phyloP scores from a whole-genome alignment of 306 rosid genomes.

The Citrullus mucosospermus region DNA sequence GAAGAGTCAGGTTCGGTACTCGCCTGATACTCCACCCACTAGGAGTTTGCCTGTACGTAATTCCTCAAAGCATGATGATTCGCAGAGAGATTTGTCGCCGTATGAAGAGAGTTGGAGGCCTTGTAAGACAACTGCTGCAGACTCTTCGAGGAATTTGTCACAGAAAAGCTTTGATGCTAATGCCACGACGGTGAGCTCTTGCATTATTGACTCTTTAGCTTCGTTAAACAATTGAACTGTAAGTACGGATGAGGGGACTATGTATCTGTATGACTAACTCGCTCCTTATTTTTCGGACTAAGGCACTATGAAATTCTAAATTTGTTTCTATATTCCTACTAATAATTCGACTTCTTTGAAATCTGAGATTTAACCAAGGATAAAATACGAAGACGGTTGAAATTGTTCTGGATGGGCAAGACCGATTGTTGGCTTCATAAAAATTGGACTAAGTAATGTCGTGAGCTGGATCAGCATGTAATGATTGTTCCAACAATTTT shows the following conservation, averaged over 20 bases:
- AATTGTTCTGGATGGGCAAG: not conserved
- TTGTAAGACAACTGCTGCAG: slow-evolving; percentile 39
- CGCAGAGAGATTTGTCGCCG: slow-evolving; percentile 26
- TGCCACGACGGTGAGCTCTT: slow-evolving; percentile 31
- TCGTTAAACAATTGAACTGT: not conserved
- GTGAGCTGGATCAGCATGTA: not conserved
- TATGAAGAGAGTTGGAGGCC: slow-evolving; percentile 55
- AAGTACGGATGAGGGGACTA: not conserved
- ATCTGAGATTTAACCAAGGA: not conserved
- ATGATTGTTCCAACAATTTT: not conserved
- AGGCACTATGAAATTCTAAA: not conserved
- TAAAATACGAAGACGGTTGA: not conserved
- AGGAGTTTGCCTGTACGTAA: slow-evolving; percentile 23
- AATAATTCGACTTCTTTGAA: not conserved
- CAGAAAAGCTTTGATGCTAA: slow-evolving; percentile 58
- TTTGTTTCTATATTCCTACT: not conserved
- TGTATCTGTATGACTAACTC: not conserved
- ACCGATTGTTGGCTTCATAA: not conserved
- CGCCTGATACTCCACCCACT: slow-evolving; percentile 27
- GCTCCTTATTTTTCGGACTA: not conserved
- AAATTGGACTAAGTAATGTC: too few relatives aligned
- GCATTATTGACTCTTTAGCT: slow-evolving; percentile 6
- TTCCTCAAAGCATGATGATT: slow-evolving; percentile 26
- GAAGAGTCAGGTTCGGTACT: slow-evolving; percentile 49
- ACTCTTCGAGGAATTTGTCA: slow-evolving; percentile 37